Conservation (phyloP, 176 grass and related monocot species). For the Triticum urartu region DNA sequence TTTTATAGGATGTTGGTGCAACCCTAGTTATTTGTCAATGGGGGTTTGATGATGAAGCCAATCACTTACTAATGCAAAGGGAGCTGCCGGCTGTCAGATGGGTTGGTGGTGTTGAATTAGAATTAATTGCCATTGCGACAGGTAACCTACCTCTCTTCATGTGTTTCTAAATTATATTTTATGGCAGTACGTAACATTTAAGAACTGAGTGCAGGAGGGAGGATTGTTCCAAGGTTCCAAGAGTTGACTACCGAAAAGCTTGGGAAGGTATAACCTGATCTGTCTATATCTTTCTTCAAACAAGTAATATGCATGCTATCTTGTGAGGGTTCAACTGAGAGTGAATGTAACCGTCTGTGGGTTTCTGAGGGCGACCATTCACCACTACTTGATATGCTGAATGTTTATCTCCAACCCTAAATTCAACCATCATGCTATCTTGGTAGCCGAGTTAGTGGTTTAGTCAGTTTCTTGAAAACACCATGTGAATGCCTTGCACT, state of each 20-base stretch:
- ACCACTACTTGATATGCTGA: background rate
- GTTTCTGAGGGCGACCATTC: background rate
- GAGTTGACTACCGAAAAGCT: conserved; percentile 85
- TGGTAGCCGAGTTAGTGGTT: background rate
- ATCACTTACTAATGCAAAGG: conserved; percentile 86
- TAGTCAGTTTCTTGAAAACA: background rate
- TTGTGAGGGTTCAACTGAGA: background rate
- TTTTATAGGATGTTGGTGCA: conserved; percentile 84
- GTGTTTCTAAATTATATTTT: background rate
- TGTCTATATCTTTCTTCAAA: background rate
- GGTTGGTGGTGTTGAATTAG: conserved; percentile 99
- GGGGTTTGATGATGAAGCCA: conserved; percentile 99
- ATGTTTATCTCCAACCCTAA: background rate
- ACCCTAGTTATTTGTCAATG: conserved; percentile 98
- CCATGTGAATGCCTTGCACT: background rate
- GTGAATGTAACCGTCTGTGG: background rate
- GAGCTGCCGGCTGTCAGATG: conserved; percentile 97
- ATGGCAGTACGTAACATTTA: conserved; percentile 7
- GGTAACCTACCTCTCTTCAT: conserved; percentile 33
- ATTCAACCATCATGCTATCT: background rate
- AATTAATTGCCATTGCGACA: conserved; percentile 97
- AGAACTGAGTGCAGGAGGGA: conserved; percentile 60
- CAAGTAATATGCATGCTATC: background rate
- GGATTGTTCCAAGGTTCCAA: conserved; percentile 95
- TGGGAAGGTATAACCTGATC: conserved; percentile 63